Base-by-base conservation (phyloP, 352 stramenopile genomes). In the Pythium aquatile region DNA sequence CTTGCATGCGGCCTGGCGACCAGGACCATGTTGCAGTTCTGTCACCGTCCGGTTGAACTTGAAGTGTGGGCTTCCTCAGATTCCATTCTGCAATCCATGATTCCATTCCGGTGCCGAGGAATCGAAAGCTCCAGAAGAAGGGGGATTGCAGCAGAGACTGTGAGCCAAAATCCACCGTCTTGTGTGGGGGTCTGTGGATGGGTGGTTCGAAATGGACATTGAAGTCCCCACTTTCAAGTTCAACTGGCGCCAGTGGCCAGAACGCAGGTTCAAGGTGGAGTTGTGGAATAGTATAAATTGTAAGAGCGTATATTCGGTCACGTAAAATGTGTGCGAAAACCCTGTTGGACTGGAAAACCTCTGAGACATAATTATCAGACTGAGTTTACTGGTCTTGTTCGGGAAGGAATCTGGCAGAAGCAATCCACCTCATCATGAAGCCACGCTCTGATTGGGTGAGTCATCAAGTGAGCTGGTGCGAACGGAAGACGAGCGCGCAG, bases 201-300 rank as follows among this genome's bases (percentile, higher is more conserved):
- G 32, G 29, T 37, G 24, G 29, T 7, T 51, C 17, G 29, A 44
- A 29, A 26, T 30, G 58, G 28, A 49, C 35, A 14, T 65, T 65
- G 59, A 65, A 65, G 59, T 58, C 46, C 59, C 58, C 32, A 66
- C 44, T 32, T 52, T 55, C 29, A 67, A 67, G 61, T 67, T 67
- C 61, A 67, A 67, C 32, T 67, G 61, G 61, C 61, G 61, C 40
- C 29, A 61, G 40, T 24, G 20, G 17, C 26, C 48, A 13, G 26
- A 16, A 9, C 51, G 2, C 16, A 59, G 53, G 51, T 66, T 61
- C 60, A 65, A 59, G 28, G 47, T 54, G 5, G 47, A 54, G 11
- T 5, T 35, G 32, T 35, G 32, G 8, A 9, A 35, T 5, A 9
- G 5, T 5, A 35, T 35, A 35, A 5, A 35, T 9, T 35, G 1